Conservation (phyloP, 805 yeast genomes). For the Sugiyamaella floridensis region DNA sequence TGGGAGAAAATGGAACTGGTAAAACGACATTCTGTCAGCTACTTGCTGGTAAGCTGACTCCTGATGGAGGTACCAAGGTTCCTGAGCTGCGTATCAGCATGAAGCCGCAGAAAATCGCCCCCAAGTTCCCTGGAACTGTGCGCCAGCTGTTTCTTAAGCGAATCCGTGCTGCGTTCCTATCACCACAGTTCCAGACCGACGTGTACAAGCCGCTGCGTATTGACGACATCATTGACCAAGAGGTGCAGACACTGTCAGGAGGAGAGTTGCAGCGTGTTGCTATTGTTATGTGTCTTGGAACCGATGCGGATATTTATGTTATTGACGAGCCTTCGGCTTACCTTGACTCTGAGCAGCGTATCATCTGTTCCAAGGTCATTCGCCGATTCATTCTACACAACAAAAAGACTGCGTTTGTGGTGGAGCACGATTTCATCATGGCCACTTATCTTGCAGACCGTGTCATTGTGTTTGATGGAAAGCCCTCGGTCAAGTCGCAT, state of each 20-base stretch:
- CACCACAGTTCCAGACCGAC: constrained; percentile 97
- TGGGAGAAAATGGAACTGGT: constrained; percentile 99
- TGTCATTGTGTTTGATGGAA: constrained; percentile 96
- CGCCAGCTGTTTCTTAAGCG: constrained; percentile 95
- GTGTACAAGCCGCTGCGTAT: constrained; percentile 92
- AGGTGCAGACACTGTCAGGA: constrained; percentile 95
- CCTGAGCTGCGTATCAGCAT: constrained; percentile 89
- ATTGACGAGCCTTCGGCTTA: constrained; percentile 99
- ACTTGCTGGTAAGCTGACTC: constrained; percentile 85
- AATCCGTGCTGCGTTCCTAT: constrained; percentile 87
- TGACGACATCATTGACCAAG: constrained; percentile 93
- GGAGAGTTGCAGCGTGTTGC: constrained; percentile 99
- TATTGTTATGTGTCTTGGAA: constrained; percentile 88
- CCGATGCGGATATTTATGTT: constrained; percentile 89
- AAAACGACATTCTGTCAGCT: constrained; percentile 95
- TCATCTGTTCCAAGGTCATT: constrained; percentile 95
- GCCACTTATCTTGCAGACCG: constrained; percentile 98
- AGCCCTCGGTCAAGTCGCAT: constrained; percentile 75
- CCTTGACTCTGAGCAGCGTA: constrained; percentile 99
- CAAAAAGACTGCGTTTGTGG: constrained; percentile 97
- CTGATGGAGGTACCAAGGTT: constrained; percentile 72
- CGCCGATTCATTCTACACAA: constrained; percentile 94
- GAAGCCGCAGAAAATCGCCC: constrained; percentile 99
- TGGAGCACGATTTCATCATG: constrained; percentile 99
- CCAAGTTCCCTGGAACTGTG: constrained; percentile 97